phyloP scores from a whole-genome alignment of 2,329 filamentous ascomycete species.

The Fusarium sp. region DNA sequence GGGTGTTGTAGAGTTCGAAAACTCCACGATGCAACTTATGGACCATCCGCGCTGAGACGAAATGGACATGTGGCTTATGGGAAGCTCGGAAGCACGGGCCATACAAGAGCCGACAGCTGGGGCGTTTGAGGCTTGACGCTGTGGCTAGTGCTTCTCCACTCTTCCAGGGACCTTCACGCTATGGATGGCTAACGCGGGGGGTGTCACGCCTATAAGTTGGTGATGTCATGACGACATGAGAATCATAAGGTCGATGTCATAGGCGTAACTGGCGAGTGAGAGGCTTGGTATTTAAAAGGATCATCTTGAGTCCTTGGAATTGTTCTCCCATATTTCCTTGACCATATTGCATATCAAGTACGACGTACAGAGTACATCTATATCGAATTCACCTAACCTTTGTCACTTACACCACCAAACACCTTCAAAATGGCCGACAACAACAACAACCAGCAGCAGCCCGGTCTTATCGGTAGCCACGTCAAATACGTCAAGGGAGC shows the following conservation, averaged over 20 bases:
- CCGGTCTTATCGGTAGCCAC: slow-evolving; percentile 71
- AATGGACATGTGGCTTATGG: slow-evolving; percentile 42
- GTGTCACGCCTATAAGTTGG: slow-evolving; percentile 14
- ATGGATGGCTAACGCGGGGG: slow-evolving; percentile 32
- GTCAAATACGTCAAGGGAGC: slow-evolving; percentile 76
- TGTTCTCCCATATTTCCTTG: neutral
- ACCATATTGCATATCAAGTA: neutral
- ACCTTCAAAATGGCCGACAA: slow-evolving; percentile 46
- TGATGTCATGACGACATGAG: slow-evolving; percentile 46
- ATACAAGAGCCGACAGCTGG: slow-evolving; percentile 14
- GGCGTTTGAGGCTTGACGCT: slow-evolving; percentile 23
- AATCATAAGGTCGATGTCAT: slow-evolving; percentile 45
- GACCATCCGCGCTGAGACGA: slow-evolving; percentile 20
- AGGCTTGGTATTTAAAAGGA: slow-evolving; percentile 34
- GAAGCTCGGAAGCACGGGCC: slow-evolving; percentile 33
- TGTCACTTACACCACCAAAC: slow-evolving; percentile 1
- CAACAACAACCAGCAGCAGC: slow-evolving; percentile 47
- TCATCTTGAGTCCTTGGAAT: neutral
- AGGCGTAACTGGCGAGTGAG: slow-evolving; percentile 22
- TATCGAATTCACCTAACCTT: neutral
- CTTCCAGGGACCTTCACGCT: slow-evolving; percentile 30
- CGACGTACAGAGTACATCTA: too few relatives aligned
- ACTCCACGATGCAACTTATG: slow-evolving; percentile 36
- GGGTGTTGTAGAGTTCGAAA: slow-evolving; percentile 26
- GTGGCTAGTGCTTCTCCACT: slow-evolving; percentile 26